phyloP scores from a whole-genome alignment of 208 protist genomes.

The Crithidia bombi region DNA sequence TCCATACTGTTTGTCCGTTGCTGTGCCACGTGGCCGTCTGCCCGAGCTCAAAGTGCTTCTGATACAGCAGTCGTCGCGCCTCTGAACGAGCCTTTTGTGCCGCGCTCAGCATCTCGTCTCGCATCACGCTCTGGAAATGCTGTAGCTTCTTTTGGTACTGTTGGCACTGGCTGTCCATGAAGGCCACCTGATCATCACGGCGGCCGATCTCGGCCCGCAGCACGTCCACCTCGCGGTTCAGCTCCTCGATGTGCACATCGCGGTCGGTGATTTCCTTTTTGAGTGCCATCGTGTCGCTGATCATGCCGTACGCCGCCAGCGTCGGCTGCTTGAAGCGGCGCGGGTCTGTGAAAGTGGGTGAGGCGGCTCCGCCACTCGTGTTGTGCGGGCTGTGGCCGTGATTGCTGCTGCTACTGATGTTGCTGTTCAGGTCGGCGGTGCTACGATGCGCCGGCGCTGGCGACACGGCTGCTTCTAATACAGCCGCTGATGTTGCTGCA shows the following conservation, averaged over 20 bases:
- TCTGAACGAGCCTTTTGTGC: constrained; percentile 47
- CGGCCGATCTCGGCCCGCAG: constrained; percentile 35
- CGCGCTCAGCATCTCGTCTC: constrained; percentile 54
- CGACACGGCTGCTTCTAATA: constrained; percentile 2
- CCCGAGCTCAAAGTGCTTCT: constrained; percentile 80
- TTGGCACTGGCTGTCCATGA: constrained; percentile 35
- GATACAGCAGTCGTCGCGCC: constrained; percentile 63
- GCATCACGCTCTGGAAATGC: constrained; percentile 58
- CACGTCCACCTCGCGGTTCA: constrained; percentile 31
- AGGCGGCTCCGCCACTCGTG: not conserved
- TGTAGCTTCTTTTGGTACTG: constrained; percentile 28
- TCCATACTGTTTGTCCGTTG: constrained; percentile 70
- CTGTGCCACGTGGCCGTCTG: constrained; percentile 61
- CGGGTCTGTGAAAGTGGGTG: constrained; percentile 11
- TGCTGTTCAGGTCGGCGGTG: constrained; percentile 5
- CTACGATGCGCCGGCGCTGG: not conserved
- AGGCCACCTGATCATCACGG: constrained; percentile 36
- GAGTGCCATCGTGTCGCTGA: constrained; percentile 55
- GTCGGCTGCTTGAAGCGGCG: constrained; percentile 67
- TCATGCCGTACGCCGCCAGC: constrained; percentile 61
- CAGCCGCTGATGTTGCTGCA: not conserved
- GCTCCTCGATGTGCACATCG: constrained; percentile 60
- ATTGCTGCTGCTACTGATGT: constrained; percentile 9
- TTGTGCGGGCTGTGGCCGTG: not conserved
- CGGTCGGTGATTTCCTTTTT: constrained; percentile 62